Base-by-base conservation (phyloP, 116 monocot species). In the Thalassia testudinum region DNA sequence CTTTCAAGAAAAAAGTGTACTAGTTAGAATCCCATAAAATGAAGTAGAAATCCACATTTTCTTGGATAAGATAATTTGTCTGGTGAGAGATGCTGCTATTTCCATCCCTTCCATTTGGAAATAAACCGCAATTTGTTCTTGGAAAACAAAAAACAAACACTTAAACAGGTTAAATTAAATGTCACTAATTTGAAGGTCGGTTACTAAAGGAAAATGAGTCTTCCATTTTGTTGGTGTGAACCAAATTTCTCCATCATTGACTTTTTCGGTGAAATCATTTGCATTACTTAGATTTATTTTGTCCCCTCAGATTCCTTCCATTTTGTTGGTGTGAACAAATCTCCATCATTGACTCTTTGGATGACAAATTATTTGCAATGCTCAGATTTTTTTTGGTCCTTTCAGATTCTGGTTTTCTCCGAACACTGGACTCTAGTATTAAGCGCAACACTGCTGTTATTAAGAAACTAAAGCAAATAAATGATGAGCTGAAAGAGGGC, bases 341-440 rank as follows among this genome's bases (percentile, higher is more conserved):
- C 14, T 22, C 42, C 16, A 24, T 20, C 23, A 37, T 6, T 24
- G 16, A 22, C 12, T 11, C 19, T 29, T 42, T 20, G 21, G 29
- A 22, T 24, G 20, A n/a, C 19, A 57, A 1, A 42, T 26, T 19
- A 24, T 43, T 59, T 52, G n/a, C n/a, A n/a, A n/a, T n/a, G n/a
- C n/a, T n/a, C n/a, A n/a, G n/a, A n/a, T n/a, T n/a, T n/a, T n/a
- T n/a, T n/a, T n/a, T n/a, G n/a, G n/a, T 50, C 54, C 27, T 60
- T 70, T 16, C 79, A 95, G 95, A 95, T 66, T 63, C 88, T 2
- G 65, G 59, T 48, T 88, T 85, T 61, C 72, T 95, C 20, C 69
- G 95, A 60, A 95, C 85, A 57, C 48, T 95, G 28, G 95, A 95
- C 54, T 95, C 95, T 24, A 95, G 84, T 74, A 87, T 93, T 59